Percentiles rank a stretch among this genome's conserved stretches.
These are phyloP conservation scores for Macrotyloma uniflorum DNA, from an alignment of 306 rosid species.

Conservation along the genomic window DNA sequence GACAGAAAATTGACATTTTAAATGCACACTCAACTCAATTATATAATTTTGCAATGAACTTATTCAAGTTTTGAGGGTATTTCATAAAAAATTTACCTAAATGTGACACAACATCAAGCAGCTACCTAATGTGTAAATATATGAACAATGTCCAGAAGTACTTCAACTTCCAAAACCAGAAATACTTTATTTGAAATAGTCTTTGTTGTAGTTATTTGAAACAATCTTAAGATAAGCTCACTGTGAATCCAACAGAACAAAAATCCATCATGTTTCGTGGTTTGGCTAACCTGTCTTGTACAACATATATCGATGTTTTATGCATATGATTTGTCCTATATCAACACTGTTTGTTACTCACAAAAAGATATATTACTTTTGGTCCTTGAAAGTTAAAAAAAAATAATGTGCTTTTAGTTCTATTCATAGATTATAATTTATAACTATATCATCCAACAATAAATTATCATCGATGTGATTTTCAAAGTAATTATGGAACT, in stretches of 20 bases:
- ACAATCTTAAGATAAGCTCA: background rate
- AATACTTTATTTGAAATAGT: no score
- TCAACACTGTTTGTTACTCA: no score
- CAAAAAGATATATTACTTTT: no score
- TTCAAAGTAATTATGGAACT: no score
- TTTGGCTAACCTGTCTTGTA: slow-evolving; percentile 19
- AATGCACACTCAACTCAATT: slow-evolving; percentile 30
- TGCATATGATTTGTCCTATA: background rate
- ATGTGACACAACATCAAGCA: slow-evolving; percentile 24
- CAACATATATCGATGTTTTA: background rate
- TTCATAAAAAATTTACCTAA: background rate
- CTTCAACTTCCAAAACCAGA: background rate
- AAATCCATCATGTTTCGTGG: slow-evolving; percentile 22
- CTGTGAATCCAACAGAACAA: slow-evolving; percentile 9
- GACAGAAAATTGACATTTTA: background rate
- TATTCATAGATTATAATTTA: no score
- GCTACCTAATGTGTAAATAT: slow-evolving; percentile 33
- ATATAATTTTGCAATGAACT: background rate
- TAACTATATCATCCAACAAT: no score
- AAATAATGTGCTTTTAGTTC: no score
- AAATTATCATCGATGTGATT: no score
- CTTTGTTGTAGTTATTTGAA: background rate
- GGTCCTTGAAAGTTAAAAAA: no score
- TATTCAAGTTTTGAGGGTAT: background rate
- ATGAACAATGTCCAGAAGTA: background rate